Base-by-base conservation (phyloP, 2,329 filamentous ascomycete genomes). In the Didymosphaeria variabile region DNA sequence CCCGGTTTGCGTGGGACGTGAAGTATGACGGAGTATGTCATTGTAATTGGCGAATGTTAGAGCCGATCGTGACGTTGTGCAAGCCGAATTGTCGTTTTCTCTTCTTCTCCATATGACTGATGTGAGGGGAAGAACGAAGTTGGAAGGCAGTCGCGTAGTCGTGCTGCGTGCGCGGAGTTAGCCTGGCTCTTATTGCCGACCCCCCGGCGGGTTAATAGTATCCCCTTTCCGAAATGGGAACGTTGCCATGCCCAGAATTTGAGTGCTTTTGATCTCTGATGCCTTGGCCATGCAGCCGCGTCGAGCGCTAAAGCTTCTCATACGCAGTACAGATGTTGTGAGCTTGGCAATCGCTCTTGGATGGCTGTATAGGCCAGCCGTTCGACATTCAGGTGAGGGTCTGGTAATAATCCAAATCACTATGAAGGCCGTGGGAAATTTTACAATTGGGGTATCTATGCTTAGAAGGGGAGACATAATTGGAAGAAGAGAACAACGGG, bases 11-110 rank as follows among this genome's bases (percentile, higher is more conserved):
- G 68, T 19, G 65, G 13, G 6, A 66, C 40, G 55, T 69, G 60
- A 36, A 71, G 59, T 46, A 69, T 56, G 26, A 72, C 42, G 19
- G 64, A 64, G 59, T 61, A 68, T n/a, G 58, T 34, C 70, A 72
- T 72, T 19, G 13, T 62, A 36, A 38, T 26, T 54, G 32, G 49
- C 49, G 40, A 38, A 31, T 26, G 13, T 29, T 4, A 10, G 23
- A 32, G 42, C 42, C 21, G 40, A 9, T 13, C 6, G 17, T 47
- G 29, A 19, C 17, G 31, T 19, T n/a, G 21, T 21, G 5, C 2
- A 34, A 13, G 17, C 21, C 31, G 15, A n/a, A 15, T 17, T 40
- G 8, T 45, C 23, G 13, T 45, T 38, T 36, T 45, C 40, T 45
- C 15, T 53, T 52, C 38, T 44, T 44, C n/a, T n/a, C n/a, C 36